A percentile compares a stretch with the other conserved stretches of the same genome.
phyloP scores from a whole-genome alignment of 352 stramenopile genomes.

The Pythium guiyangense region DNA sequence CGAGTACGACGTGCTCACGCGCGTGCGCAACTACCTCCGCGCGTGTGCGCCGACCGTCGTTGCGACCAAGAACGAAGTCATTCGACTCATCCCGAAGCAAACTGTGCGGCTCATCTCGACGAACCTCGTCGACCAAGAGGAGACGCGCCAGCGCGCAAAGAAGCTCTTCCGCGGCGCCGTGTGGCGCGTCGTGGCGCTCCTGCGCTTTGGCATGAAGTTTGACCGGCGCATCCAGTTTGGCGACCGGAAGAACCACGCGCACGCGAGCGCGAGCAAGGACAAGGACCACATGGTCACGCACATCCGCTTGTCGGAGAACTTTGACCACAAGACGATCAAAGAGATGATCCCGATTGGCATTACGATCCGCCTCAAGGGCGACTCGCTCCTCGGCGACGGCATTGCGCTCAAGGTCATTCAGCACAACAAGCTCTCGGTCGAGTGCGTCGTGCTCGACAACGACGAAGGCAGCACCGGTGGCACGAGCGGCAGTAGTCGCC shows the following conservation, averaged over 20 bases:
- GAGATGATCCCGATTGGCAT: conserved; percentile 87
- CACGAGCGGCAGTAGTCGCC: background rate
- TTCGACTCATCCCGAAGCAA: conserved; percentile 67
- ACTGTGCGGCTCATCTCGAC: conserved; percentile 83
- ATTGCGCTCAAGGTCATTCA: conserved; percentile 74
- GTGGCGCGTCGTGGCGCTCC: conserved; percentile 82
- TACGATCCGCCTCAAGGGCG: conserved; percentile 70
- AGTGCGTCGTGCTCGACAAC: conserved; percentile 74
- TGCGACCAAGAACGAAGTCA: conserved; percentile 68
- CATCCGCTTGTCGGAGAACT: conserved; percentile 85
- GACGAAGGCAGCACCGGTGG: conserved; percentile 16
- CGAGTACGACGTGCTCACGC: conserved; percentile 84
- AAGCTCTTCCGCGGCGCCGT: conserved; percentile 84
- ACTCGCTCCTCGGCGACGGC: conserved; percentile 72
- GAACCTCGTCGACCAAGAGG: conserved; percentile 84
- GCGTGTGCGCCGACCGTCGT: conserved; percentile 78
- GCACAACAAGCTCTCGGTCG: conserved; percentile 82
- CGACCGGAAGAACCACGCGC: conserved; percentile 36
- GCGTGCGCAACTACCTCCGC: conserved; percentile 70
- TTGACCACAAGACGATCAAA: conserved; percentile 89
- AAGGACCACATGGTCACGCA: conserved; percentile 59
- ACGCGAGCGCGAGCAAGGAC: conserved; percentile 17
- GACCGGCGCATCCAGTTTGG: conserved; percentile 78
- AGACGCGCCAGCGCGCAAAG: conserved; percentile 68
- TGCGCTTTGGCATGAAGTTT: conserved; percentile 87